Percentiles rank a stretch among this genome's conserved stretches.
These are phyloP conservation scores for Pythium utonaiense DNA, from an alignment of 352 stramenopile genomes.

Conservation along the genomic window DNA sequence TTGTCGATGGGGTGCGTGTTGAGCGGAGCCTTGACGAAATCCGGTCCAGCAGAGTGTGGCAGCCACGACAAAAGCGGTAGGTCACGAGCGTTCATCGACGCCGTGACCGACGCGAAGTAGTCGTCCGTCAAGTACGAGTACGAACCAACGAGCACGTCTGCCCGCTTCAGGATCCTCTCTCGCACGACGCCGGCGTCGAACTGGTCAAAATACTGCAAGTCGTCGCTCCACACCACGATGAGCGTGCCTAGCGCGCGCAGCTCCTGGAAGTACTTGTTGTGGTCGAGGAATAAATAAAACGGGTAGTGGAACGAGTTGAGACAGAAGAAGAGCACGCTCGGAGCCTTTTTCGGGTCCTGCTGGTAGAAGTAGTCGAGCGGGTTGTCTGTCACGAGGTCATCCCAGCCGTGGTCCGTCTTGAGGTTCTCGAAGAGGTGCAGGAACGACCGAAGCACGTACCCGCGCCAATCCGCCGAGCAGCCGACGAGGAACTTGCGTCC, in stretches of 20 bases:
- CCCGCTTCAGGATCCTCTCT: constrained; percentile 58
- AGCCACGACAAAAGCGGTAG: constrained; percentile 65
- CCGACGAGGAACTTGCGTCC: constrained; percentile 68
- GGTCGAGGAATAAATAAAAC: constrained; percentile 58
- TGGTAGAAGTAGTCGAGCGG: constrained; percentile 61
- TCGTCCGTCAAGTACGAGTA: constrained; percentile 80
- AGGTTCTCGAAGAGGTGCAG: constrained; percentile 65
- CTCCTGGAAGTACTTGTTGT: constrained; percentile 67
- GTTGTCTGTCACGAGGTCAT: constrained; percentile 53
- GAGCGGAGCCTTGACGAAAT: constrained; percentile 59
- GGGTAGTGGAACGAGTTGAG: constrained; percentile 69
- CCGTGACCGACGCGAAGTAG: constrained; percentile 63
- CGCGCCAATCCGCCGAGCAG: constrained; percentile 54
- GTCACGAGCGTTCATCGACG: constrained; percentile 45
- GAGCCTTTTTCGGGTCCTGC: constrained; percentile 53
- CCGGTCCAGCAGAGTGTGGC: constrained; percentile 54
- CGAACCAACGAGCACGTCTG: constrained; percentile 64
- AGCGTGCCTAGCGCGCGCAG: constrained; percentile 62
- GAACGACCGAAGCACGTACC: constrained; percentile 66
- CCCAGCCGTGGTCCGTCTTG: constrained; percentile 58
- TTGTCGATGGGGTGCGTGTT: constrained; percentile 76
- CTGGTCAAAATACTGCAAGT: constrained; percentile 80
- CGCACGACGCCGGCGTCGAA: constrained; percentile 56
- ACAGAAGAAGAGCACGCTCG: constrained; percentile 72
- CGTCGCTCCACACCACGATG: constrained; percentile 74